Evolutionary conservation across 2,329 filamentous ascomycete genomes (phyloP).

Genomic region (Aspergillus proliferans): DNA sequence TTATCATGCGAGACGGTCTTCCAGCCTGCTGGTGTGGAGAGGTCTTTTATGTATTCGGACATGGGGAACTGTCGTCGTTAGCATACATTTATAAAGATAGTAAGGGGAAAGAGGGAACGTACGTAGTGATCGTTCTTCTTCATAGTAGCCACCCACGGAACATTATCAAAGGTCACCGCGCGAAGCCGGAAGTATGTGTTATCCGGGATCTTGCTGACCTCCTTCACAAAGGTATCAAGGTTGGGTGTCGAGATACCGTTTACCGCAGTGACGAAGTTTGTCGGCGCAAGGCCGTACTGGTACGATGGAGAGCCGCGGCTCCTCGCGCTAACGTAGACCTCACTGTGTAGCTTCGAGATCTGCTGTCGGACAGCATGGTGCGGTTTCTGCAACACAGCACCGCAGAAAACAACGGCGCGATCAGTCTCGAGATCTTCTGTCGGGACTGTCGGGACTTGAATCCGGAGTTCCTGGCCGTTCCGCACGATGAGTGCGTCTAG

Average conservation of each 20-base stretch:
- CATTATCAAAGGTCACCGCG: slow-evolving; percentile 97
- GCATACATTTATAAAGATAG: not conserved
- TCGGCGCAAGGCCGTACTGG: slow-evolving; percentile 87
- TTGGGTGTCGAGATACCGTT: slow-evolving; percentile 83
- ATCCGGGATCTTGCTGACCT: slow-evolving; percentile 82
- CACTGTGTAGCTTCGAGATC: slow-evolving; percentile 91
- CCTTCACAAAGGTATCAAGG: slow-evolving; percentile 69
- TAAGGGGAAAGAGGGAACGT: slow-evolving; percentile 14
- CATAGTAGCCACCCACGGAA: slow-evolving; percentile 99
- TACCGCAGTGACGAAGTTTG: slow-evolving; percentile 95
- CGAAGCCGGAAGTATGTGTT: slow-evolving; percentile 97
- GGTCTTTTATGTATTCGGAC: slow-evolving; percentile 58
- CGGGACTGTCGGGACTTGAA: slow-evolving; percentile 76
- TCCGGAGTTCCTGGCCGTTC: slow-evolving; percentile 68
- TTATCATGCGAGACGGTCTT: slow-evolving; percentile 51
- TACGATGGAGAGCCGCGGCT: slow-evolving; percentile 77
- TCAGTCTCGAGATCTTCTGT: slow-evolving; percentile 90
- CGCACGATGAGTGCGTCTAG: slow-evolving; percentile 83
- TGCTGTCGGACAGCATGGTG: slow-evolving; percentile 96
- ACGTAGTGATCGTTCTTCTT: slow-evolving; percentile 99
- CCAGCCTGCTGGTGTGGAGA: slow-evolving; percentile 49
- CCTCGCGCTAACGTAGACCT: slow-evolving; percentile 89
- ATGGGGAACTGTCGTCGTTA: slow-evolving; percentile 51
- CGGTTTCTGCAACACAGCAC: slow-evolving; percentile 83
- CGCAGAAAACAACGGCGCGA: slow-evolving; percentile 88